Conservation (phyloP, 345 rosid genomes). For the Clausena lansium region DNA sequence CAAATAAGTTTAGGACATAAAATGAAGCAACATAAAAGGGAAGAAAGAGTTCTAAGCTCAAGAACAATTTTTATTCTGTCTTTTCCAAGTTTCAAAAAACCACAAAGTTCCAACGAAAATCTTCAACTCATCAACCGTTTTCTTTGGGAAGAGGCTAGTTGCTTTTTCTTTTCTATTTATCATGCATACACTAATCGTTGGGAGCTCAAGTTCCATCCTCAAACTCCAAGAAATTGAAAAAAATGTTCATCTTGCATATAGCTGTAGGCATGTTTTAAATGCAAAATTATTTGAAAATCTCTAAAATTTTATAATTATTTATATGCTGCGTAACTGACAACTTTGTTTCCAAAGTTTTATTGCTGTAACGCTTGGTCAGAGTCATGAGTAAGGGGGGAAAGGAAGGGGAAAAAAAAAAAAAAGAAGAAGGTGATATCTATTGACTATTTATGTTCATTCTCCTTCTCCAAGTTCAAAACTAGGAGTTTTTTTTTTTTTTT, state of each 20-base stretch:
- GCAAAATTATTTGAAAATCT: not conserved
- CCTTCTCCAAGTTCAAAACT: slow-evolving; percentile 19
- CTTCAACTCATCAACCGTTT: not conserved
- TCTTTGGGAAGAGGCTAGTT: not conserved
- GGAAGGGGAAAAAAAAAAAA: no score
- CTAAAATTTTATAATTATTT: not conserved
- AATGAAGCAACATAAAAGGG: not conserved
- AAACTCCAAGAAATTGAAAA: not conserved
- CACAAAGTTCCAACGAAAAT: not conserved
- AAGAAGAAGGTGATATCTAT: no score
- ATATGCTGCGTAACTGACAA: slow-evolving; percentile 12
- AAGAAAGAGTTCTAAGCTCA: not conserved
- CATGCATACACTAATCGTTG: not conserved
- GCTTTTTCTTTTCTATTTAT: no score
- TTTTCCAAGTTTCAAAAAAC: slow-evolving; percentile 4
- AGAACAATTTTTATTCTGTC: not conserved
- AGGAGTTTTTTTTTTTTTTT: slow-evolving; percentile 16
- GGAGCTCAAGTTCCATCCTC: not conserved
- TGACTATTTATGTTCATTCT: not conserved
- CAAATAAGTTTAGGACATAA: slow-evolving; percentile 1
- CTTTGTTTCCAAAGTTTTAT: slow-evolving; percentile 4
- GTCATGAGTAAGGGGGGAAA: not conserved
- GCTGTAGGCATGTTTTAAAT: not conserved
- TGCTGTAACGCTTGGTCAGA: slow-evolving; percentile 17
- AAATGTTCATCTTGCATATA: not conserved